Evolutionary conservation across 2,329 filamentous ascomycete species (phyloP).

Genomic region (Fusarium buharicum): DNA sequence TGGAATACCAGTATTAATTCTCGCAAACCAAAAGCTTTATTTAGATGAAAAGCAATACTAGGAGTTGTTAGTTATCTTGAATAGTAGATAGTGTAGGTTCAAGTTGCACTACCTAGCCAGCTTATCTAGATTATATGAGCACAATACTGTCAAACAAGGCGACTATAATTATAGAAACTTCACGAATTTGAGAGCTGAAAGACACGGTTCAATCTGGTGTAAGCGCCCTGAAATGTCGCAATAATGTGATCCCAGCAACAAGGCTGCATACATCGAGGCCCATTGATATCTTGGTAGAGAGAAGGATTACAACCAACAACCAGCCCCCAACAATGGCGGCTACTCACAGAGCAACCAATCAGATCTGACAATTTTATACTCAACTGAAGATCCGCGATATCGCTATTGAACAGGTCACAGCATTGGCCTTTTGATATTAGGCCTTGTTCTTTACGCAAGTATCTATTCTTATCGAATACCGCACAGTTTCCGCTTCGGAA

Average conservation of each 20-base stretch:
- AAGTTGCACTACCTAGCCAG: not conserved
- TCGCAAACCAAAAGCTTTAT: too few relatives aligned
- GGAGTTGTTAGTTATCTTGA: not conserved
- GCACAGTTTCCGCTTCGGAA: too few relatives aligned
- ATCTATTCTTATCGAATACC: too few relatives aligned
- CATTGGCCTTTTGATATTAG: too few relatives aligned
- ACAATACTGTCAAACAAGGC: too few relatives aligned
- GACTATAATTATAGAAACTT: too few relatives aligned
- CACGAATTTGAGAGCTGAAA: too few relatives aligned
- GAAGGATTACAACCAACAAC: conserved; percentile 22
- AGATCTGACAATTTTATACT: not conserved
- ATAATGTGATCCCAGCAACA: not conserved
- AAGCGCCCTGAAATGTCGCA: conserved; percentile 10
- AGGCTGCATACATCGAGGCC: not conserved
- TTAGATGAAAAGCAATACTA: too few relatives aligned
- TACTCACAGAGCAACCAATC: conserved; percentile 3
- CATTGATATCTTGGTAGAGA: not conserved
- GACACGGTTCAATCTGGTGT: not conserved
- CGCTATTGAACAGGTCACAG: not conserved
- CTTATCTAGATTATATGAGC: not conserved
- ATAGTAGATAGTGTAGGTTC: not conserved
- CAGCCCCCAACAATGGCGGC: conserved; percentile 2
- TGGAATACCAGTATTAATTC: not conserved
- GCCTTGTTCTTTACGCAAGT: too few relatives aligned
- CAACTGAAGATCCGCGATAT: not conserved